A percentile compares a stretch with the other conserved stretches of the same genome.
Evolutionary conservation across 805 yeast genomes (phyloP).

Genomic region (Nakazawaea anatomiae): DNA sequence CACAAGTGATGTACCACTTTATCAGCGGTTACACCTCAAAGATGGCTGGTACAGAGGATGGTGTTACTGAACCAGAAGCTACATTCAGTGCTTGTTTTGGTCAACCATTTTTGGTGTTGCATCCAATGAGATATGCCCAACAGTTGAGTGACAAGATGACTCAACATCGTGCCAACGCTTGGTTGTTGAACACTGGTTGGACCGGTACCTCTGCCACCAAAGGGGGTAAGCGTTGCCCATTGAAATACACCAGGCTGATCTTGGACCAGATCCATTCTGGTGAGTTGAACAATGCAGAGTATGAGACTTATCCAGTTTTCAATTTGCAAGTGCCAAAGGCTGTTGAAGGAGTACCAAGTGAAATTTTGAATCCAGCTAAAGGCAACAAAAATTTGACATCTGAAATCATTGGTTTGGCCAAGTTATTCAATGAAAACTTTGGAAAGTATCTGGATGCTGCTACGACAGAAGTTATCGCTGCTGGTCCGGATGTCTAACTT

Average conservation of each 20-base stretch:
- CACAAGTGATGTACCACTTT: constrained; percentile 98
- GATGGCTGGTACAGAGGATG: constrained; percentile 99
- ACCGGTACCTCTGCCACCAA: constrained; percentile 86
- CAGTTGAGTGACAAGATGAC: constrained; percentile 92
- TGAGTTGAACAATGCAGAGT: constrained; percentile 70
- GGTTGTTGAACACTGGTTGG: constrained; percentile 99
- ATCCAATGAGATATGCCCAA: constrained; percentile 96
- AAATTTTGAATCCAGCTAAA: constrained; percentile 79
- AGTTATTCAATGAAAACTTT: constrained; percentile 80
- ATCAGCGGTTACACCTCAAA: constrained; percentile 98
- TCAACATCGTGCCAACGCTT: constrained; percentile 84
- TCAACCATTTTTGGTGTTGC: constrained; percentile 96
- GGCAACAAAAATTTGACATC: constrained; percentile 34
- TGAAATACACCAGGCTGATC: constrained; percentile 95
- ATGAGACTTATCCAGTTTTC: constrained; percentile 80
- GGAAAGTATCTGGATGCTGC: constrained; percentile 77
- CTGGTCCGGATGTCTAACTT: constrained; percentile 67
- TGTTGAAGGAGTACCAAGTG: constrained; percentile 77
- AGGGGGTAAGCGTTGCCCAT: constrained; percentile 97
- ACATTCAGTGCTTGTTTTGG: constrained; percentile 98
- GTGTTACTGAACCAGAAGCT: constrained; percentile 97
- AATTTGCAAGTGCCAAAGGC: constrained; percentile 81
- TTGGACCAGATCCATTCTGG: constrained; percentile 94
- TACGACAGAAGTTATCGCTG: constrained; percentile 81
- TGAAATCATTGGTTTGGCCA: constrained; percentile 65